Conservation (phyloP, 768 basidiomycete genomes). For the Pholiota molesta region DNA sequence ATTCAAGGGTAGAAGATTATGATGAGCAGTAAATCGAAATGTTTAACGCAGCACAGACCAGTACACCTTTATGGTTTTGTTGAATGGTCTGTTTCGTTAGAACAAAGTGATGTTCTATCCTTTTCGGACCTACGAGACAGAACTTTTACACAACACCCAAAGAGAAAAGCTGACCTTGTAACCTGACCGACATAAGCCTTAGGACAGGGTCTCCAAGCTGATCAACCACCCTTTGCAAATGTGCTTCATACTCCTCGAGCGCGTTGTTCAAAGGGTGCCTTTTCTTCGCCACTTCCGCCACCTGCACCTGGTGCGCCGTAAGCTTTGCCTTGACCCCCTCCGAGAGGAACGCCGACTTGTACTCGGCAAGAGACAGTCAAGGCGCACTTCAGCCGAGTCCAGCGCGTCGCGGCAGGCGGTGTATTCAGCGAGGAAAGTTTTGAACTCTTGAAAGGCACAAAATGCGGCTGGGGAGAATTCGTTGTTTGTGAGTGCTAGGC, state of each 20-base stretch:
- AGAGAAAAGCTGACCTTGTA: background rate
- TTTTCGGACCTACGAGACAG: no score
- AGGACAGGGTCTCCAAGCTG: background rate
- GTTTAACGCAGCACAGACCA: background rate
- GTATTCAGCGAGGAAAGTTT: background rate
- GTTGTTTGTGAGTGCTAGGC: background rate
- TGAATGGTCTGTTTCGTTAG: background rate
- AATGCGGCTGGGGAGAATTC: background rate
- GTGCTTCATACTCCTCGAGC: background rate
- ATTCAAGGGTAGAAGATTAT: background rate
- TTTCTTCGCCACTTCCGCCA: background rate
- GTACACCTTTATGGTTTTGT: background rate
- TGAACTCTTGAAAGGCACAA: background rate
- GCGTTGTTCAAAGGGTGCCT: background rate
- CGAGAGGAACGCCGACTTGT: background rate
- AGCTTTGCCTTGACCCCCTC: background rate
- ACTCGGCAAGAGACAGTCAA: background rate
- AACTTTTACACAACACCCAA: background rate
- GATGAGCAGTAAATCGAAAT: background rate
- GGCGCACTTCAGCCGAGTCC: background rate
- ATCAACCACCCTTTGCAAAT: background rate
- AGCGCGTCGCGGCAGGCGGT: background rate
- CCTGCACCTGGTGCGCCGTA: background rate
- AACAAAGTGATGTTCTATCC: background rate
- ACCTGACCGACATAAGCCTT: no score